Evolutionary conservation across 148 eudicot genomes (phyloP), one percentile per base, ranked within the genome.

Genomic region (Rhododendron griersonianum): DNA sequence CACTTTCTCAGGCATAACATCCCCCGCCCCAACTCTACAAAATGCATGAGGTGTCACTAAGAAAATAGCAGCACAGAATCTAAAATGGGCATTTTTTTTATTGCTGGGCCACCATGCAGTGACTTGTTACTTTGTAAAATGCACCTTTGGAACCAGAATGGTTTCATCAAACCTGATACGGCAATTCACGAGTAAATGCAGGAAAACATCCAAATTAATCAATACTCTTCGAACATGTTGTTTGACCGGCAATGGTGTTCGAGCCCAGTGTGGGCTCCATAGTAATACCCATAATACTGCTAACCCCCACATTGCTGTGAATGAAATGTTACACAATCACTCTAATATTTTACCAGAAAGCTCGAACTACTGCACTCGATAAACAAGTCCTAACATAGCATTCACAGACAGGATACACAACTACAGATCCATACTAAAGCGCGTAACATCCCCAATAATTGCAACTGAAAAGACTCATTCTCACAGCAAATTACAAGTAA

Each of bases 391-490:
- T 11, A 33, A n/a, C 61, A 11, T n/a, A 71, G 14, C 47, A 51
- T 33, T 84, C 21, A 73, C 41, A 51, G 13, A 84, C 23, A 1
- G 33, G 48, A 35, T 48, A 33, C 3, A 30, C 47, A 83, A 71
- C 59, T 25, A 78, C 41, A 85, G 71, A 85, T 88, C 83, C 84
- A 82, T n/a, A 85, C 85, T 16, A 78, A 81, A 65, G 30, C 23
- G 44, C 2, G 55, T 41, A 82, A 37, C 53, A 30, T 33, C 4
- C 33, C 28, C 35, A 71, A 48, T 47, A 45, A 11, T 35, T 11
- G 13, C 14, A 33, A 74, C 63, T 33, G 10, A 15, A 84, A 11
- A 48, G 45, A 21, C 30, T 50, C 35, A 37, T 74, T 48, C 50
- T 74, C 21, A 23, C 37, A 18, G 23, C 55, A 45, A 82, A 69